Base-by-base conservation (phyloP, 2,329 filamentous ascomycete species). In the Fusarium proliferatum region DNA sequence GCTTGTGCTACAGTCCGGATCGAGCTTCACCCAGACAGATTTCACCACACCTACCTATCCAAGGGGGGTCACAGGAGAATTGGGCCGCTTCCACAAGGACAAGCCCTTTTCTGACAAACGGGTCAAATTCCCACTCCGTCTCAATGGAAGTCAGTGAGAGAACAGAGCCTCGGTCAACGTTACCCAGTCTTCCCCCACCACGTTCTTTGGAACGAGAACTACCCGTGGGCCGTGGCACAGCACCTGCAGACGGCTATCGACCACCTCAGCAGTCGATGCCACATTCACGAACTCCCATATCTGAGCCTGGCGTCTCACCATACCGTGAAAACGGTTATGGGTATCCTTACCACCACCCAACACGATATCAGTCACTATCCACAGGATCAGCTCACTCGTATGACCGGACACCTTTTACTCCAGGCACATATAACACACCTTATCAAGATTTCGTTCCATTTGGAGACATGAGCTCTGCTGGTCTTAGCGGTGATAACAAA, bases 331-430 rank as follows among this genome's bases (percentile, higher is more conserved):
- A 76, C 8, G 78, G 76, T 39, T 84, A 84, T 61, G 77, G 77
- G 23, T 85, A 84, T 70, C 73, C 78, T 34, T 85, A 85, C 64
- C 84, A 85, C 67, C 85, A 87, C 64, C 82, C 84, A 5, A 82
- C 70, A 36, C 82, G 85, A 60, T 80, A 81, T 34, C 86, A 88
- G 64, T 86, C 86, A 5, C 79, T 86, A 5, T 86, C 87, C 8
- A 71, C 85, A 7, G 84, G 85, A 45, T 82, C 86, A 5, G 78
- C 82, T 55, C 82, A 83, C 55, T 77, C 82, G 5, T 83, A 84
- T 67, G 86, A 88, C 49, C 80, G 84, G 42, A 81, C 83, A 1
- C 83, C 85, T 0, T 87, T 86, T 73, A 84, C 85, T 7, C 72
- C 84, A 9, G 81, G 77, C 10, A 76, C 79, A 28, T 87, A 86